Conservation (phyloP, 2,329 filamentous ascomycete species). For the Penicillium sp. region DNA sequence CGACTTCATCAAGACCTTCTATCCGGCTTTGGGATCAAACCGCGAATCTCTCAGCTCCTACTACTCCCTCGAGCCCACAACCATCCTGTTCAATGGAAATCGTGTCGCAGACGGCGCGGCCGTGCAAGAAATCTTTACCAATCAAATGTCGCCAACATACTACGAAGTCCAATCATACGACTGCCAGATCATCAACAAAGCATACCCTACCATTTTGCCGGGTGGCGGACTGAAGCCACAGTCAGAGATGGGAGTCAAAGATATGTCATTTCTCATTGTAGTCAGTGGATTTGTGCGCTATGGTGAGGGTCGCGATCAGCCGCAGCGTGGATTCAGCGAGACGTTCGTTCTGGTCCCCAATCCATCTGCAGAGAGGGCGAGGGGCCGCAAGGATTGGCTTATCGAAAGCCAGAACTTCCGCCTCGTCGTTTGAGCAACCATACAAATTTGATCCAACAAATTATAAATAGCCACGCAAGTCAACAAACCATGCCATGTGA, state of each 20-base stretch:
- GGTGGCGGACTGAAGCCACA: constrained; percentile 35
- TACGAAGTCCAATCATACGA: constrained; percentile 78
- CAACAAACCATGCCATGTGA: not conserved
- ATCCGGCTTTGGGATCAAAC: constrained; percentile 66
- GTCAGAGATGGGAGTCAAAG: constrained; percentile 50
- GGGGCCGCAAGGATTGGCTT: constrained; percentile 60
- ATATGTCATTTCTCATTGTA: constrained; percentile 70
- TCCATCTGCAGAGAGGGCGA: constrained; percentile 51
- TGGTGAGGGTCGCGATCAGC: constrained; percentile 60
- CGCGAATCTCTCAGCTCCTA: constrained; percentile 62
- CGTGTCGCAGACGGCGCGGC: constrained; percentile 61
- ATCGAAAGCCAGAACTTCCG: constrained; percentile 73
- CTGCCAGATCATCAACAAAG: constrained; percentile 72
- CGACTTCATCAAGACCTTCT: constrained; percentile 71
- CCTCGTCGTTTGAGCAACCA: constrained; percentile 44
- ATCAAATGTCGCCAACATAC: constrained; percentile 60
- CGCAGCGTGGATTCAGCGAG: constrained; percentile 73
- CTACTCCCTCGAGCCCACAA: constrained; percentile 63
- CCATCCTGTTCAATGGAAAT: constrained; percentile 79
- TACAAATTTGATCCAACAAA: not conserved
- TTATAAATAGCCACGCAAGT: not conserved
- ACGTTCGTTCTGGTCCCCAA: constrained; percentile 79
- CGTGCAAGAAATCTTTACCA: constrained; percentile 67
- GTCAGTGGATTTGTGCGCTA: constrained; percentile 72
- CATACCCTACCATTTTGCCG: constrained; percentile 58